Percentiles rank a stretch among this genome's conserved stretches.
Conservation (phyloP, 345 rosid species). For the Eutrema heterophyllum region DNA sequence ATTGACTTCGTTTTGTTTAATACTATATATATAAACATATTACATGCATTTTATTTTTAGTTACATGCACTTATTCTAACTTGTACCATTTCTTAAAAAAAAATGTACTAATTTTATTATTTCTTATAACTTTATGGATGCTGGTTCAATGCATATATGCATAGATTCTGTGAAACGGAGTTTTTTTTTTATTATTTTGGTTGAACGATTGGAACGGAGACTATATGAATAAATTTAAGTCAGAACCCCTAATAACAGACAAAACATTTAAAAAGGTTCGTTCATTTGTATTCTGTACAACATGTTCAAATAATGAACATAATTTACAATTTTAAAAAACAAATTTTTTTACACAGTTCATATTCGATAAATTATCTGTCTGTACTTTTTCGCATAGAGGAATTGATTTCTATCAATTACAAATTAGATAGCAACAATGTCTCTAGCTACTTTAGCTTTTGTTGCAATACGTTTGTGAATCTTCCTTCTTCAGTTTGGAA, state of each 20-base stretch:
- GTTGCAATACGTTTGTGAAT: no score
- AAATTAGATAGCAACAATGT: not conserved
- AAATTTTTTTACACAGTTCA: not conserved
- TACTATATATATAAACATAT: not conserved
- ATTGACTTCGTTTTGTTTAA: conserved; percentile 11
- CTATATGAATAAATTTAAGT: not conserved
- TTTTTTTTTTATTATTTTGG: no score
- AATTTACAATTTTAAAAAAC: not conserved
- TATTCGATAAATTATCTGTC: not conserved
- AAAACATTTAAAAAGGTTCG: not conserved
- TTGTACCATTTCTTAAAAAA: not conserved
- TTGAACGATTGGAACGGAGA: no score
- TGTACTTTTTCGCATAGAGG: not conserved
- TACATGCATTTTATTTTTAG: not conserved
- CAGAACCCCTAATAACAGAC: not conserved
- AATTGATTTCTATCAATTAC: not conserved
- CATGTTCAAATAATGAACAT: not conserved
- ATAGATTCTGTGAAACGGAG: not conserved
- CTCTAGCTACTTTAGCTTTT: no score
- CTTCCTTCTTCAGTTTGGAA: not conserved
- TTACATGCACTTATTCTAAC: not conserved
- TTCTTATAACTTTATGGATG: not conserved
- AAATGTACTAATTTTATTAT: not conserved
- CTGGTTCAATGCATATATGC: not conserved
- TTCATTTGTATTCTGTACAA: not conserved